Base-by-base conservation (phyloP, 305 asterid genomes). In the Plantago coronopus region DNA sequence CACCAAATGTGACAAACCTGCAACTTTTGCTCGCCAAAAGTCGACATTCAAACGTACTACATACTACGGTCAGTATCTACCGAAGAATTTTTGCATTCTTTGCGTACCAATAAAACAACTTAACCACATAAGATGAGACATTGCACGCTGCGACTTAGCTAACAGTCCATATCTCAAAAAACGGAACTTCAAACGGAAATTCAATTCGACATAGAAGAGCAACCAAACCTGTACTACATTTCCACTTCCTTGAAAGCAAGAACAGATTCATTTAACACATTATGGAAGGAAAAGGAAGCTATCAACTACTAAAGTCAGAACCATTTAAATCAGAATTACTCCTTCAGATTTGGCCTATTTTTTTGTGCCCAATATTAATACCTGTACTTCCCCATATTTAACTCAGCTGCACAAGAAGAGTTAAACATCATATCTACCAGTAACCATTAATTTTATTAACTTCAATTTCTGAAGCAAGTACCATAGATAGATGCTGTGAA, bases 361-460 rank as follows among this genome's bases (percentile, higher is more conserved):
- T 49, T 54, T 54, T 25, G 59, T 54, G 59, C 59, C 59, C 18
- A n/a, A 55, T 51, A 56, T 57, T 31, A 47, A 56, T 65, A 43
- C 57, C 57, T 20, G 17, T 65, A 25, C n/a, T 29, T 37, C 17
- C 59, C 31, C 29, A 20, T 13, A 25, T 22, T 48, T 50, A 13
- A 54, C 12, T 38, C 63, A 46, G 42, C 59, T 54, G 59, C 59
- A 54, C 59, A 29, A 27, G 42, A 23, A 54, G 22, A n/a, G 17
- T 54, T 37, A 54, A n/a, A 34, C 31, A 54, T 34, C 59, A 54
- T 54, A 54, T 54, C 42, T 54, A 54, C 59, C 37, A 27, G 43
- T 56, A 59, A 42, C 62, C 67, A 59, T 69, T 61, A 74, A 62
- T 51, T 58, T 61, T 66, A 66, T 74, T 73, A 46, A 65, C 67